Evolutionary conservation across 2,329 filamentous ascomycete genomes (phyloP), one percentile per base, ranked within the genome.

Genomic region (Verticillium nonalfalfae): DNA sequence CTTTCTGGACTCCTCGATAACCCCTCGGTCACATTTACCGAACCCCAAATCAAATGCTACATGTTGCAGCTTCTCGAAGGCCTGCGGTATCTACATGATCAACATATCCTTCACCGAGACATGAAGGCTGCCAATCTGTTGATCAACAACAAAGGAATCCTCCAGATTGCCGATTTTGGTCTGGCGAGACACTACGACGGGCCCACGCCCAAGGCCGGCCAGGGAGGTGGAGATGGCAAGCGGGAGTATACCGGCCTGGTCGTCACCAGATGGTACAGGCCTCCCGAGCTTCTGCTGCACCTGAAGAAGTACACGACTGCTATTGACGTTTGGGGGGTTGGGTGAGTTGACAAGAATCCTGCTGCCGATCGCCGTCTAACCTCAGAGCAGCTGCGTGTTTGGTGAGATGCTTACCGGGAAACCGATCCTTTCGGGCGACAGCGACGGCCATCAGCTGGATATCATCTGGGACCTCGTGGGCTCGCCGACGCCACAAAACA

Each of bases 121-220:
- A 98, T 99, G 93, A 99, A 99, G 79, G 95, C 95, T 2, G 95
- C 95, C 70, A 99, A 99, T 72, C 83, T 99, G 36, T 85, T 99
- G 62, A 99, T 99, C 76, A 96, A 91, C 78, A 98, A 99, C 75
- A 84, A 87, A 60, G 95, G 95, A 26, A 89, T 97, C 61, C 84
- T 99, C 11, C 94, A 98, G 74, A 98, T 99, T 75, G 95, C 93
- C 52, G 95, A 99, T 79, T 99, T 99, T 69, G 95, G 95, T 68
- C 84, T 99, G 38, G 95, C 95, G 7, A 85, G 95, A 69, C 91
- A 96, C 69, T 99, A 97, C 72, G 93, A 97, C 65, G 95, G 96
- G 54, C 83, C 85, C 0, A 86, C 89, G 4, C 95, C 95, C 2
- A 84, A 86, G 61, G 79, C 90, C 31, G 93, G 93, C 1, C 84